phyloP scores from a whole-genome alignment of 108 stramenopile genomes.

The Nitzschia sp. region DNA sequence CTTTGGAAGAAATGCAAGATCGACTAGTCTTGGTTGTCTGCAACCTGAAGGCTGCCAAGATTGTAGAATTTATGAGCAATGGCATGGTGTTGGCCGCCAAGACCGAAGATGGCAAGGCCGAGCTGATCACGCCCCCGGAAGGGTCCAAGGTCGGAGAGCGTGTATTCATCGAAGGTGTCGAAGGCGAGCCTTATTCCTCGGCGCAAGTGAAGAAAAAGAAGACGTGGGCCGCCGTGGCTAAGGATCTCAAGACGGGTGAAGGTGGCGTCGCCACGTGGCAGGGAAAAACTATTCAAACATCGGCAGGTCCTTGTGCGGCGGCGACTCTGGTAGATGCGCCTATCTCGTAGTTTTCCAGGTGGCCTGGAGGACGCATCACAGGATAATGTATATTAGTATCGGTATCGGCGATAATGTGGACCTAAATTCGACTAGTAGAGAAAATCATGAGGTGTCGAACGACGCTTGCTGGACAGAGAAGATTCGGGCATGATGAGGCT shows the following conservation, averaged over 20 bases:
- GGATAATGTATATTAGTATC: not conserved
- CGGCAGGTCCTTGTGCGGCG: conserved; percentile 72
- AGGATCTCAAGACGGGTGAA: conserved; percentile 74
- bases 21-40: conserved; percentile 89
- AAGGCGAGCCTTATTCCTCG: conserved; percentile 75
- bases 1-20: conserved; percentile 86
- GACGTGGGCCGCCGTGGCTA: conserved; percentile 73
- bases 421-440: no score
- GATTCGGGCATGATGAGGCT: no score
- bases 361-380: not conserved
- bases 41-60: conserved; percentile 91
- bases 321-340: conserved; percentile 71
- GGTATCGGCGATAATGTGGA: no score
- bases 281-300: conserved; percentile 72
- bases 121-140: conserved; percentile 78
- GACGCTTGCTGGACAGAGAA: no score
- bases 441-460: no score
- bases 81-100: conserved; percentile 93
- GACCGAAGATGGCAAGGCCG: conserved; percentile 76
- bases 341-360: conserved; percentile 81
- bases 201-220: conserved; percentile 91
- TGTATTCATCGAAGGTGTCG: conserved; percentile 79
- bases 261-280: conserved; percentile 82
- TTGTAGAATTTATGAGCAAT: conserved; percentile 83
- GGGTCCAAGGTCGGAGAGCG: conserved; percentile 85